Evolutionary conservation across 208 protist species (phyloP), one percentile per base, ranked within the genome.

Genomic region (Crithidia fasciculata): DNA sequence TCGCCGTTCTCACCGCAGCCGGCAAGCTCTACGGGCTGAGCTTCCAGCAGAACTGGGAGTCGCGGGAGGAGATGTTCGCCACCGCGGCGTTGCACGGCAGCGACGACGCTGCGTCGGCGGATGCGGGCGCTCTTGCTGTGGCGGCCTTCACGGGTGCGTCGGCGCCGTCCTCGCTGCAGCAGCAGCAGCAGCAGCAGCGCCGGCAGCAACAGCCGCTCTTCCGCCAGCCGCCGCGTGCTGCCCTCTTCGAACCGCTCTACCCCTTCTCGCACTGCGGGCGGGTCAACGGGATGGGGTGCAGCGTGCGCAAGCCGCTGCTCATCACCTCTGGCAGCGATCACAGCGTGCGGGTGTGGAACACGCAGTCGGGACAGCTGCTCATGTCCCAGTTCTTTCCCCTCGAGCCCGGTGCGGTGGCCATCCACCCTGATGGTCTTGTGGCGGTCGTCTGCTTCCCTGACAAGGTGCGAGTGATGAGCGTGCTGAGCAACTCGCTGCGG

Each of bases 331-430:
- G 92, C 63, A 83, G 73, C 37, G 98, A 99, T 77, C 83, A 91
- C 76, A 96, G 90, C 80, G 88, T 98, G 12, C 90, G 97, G 49
- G 76, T 99, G 28, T 99, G 97, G 96, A 99, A 99, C 81, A 99
- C 97, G 61, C 56, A 85, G 16, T 97, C 97, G 40, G 87, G 93
- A 44, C 88, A 82, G 66, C 62, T 97, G 52, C 94, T 96, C 65
- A 87, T 98, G 52, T 88, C 77, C 53, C 91, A 97, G 80, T 86
- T 82, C 64, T 99, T 98, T 58, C 59, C 80, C 8, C 77, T 88
- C 55, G 91, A 96, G 80, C 92, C 93, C 4, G 89, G 94, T 66
- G 88, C 95, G 7, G 81, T 99, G 15, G 87, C 96, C 2, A 86
- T 99, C 62, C 98, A 99, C 84, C 97, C 97, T 3, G 95, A 86